phyloP scores from a whole-genome alignment of 768 basidiomycete species.

The Polyporus arcularius region DNA sequence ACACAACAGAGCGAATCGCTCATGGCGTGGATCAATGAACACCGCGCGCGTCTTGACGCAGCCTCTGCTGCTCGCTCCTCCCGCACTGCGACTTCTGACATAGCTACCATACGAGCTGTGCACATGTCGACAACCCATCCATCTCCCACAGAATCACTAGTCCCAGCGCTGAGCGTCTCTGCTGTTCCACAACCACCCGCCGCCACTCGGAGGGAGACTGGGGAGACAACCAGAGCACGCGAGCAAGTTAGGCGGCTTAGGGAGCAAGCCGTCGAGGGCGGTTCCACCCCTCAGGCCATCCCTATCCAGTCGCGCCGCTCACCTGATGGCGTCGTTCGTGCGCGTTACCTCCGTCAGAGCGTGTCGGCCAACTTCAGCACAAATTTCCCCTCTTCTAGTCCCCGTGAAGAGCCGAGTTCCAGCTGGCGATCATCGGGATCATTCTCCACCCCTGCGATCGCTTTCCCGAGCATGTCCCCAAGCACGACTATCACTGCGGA shows the following conservation, averaged over 20 bases:
- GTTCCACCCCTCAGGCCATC: not conserved
- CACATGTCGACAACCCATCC: too few species aligned
- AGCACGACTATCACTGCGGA: not conserved
- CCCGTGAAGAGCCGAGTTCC: not conserved
- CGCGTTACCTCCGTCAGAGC: not conserved
- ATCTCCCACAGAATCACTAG: too few species aligned
- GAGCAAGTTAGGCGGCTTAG: not conserved
- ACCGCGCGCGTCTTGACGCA: constrained; percentile 10
- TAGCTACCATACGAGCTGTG: not conserved
- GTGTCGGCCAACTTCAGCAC: not conserved
- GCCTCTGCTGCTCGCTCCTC: not conserved
- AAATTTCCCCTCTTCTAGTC: not conserved
- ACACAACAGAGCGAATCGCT: constrained; percentile 15
- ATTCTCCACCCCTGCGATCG: not conserved
- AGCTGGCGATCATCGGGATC: not conserved
- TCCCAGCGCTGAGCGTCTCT: not conserved
- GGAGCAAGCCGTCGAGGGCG: not conserved
- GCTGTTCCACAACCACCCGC: not conserved
- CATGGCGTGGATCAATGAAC: constrained; percentile 17
- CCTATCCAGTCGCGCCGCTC: not conserved
- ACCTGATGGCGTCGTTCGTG: not conserved
- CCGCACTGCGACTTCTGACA: not conserved
- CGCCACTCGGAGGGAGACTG: not conserved
- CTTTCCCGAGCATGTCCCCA: not conserved
- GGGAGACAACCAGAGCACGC: not conserved